Evolutionary conservation across 1,139 yeast genomes (phyloP), one percentile per base, ranked within the genome.

Genomic region (Saccharomyces hybrid): DNA sequence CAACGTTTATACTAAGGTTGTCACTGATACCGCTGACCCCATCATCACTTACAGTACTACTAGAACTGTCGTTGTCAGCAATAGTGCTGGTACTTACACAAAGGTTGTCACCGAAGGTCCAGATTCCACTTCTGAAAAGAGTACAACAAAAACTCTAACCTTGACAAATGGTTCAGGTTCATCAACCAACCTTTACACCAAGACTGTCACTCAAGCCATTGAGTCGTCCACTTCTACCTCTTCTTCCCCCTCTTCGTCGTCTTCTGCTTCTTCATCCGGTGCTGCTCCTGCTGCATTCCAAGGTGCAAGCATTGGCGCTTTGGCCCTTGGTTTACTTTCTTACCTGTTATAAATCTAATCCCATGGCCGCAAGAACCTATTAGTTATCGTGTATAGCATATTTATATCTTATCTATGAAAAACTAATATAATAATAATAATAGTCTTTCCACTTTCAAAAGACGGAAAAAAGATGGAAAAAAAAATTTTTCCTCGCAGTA

Each of bases 191-290:
- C 57, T 32, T 32, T 32, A 32, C 20, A 32, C 38, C 8, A 32
- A 32, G 38, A 32, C 38, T 2, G 38, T 32, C 8, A 32, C 38
- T n/a, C 38, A 32, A 32, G 16, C 16, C 14, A 6, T 32, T 6
- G 38, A 32, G 5, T 70, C 44, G 64, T 57, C 63, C 38, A 56
- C 57, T 30, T 60, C 56, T 26, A 60, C 58, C n/a, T 59, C 69
- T 57, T 25, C 26, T 6, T 57, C 66, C 52, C 14, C 55, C 30
- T 26, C 55, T 16, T 16, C 59, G 20, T 56, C 71, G 23, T 59
- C 63, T 34, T 58, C 65, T 49, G 58, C 69, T 26, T 59, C 67
- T 38, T 49, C 53, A 6, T 16, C 53, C 1, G 32, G 49, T 42
- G 49, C 53, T 13, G 32, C 53, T 26, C 44, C 61, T 20, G 57